Evolutionary conservation across 1,139 yeast genomes (phyloP).

Genomic region (Debaryomycetaceae sp.): DNA sequence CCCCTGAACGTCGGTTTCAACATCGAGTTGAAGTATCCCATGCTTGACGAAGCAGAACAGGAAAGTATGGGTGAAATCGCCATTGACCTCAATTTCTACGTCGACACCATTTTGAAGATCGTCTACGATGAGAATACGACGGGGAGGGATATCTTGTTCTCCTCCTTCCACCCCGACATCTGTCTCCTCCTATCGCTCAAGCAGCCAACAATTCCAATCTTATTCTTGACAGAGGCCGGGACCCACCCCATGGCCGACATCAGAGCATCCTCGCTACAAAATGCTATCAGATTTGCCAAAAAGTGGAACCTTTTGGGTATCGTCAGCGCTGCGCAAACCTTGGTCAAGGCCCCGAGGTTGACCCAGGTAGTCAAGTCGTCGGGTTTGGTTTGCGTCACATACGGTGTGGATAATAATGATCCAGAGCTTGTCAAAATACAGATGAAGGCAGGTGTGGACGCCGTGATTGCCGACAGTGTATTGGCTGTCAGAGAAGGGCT

Average conservation of each 20-base stretch:
- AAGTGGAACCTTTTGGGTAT: conserved; percentile 92
- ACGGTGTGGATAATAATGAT: conserved; percentile 80
- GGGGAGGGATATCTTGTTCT: conserved; percentile 84
- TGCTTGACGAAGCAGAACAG: conserved; percentile 87
- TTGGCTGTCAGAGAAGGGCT: conserved; percentile 87
- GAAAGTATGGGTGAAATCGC: conserved; percentile 89
- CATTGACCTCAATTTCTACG: conserved; percentile 81
- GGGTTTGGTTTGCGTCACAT: conserved; percentile 91
- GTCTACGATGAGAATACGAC: conserved; percentile 73
- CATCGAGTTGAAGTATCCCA: conserved; percentile 92
- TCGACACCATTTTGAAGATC: conserved; percentile 75
- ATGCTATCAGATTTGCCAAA: conserved; percentile 86
- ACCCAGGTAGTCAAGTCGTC: conserved; percentile 85
- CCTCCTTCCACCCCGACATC: conserved; percentile 93
- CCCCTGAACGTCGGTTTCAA: conserved; percentile 89
- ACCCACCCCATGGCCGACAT: conserved; percentile 81
- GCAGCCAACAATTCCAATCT: conserved; percentile 89
- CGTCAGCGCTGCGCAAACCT: conserved; percentile 84
- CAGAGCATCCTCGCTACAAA: conserved; percentile 83
- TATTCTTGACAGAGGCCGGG: conserved; percentile 88
- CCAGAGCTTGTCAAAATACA: conserved; percentile 84
- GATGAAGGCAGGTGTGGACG: conserved; percentile 94
- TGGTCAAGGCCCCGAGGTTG: conserved; percentile 82
- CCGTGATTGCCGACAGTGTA: conserved; percentile 94
- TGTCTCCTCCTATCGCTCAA: conserved; percentile 82